Evolutionary conservation across 805 yeast genomes (phyloP).

Genomic region (Starmerella vaccinii): DNA sequence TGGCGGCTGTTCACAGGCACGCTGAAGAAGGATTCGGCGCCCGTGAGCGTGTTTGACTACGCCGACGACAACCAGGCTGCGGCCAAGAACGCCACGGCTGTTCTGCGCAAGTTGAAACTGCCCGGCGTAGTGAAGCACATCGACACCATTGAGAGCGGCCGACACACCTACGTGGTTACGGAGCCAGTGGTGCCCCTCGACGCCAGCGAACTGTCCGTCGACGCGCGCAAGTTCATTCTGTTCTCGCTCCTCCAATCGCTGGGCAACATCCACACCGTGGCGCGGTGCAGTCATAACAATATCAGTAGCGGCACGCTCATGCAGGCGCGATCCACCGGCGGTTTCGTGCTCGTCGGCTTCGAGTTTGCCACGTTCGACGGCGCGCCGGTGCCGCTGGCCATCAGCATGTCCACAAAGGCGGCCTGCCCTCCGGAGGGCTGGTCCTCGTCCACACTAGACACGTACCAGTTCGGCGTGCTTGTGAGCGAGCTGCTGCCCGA

Average conservation of each 20-base stretch:
- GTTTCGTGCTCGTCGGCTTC: slow-evolving; percentile 25
- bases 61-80: slow-evolving; percentile 35
- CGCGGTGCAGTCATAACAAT: slow-evolving; percentile 10
- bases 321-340: slow-evolving; percentile 9
- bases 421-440: slow-evolving; percentile 24
- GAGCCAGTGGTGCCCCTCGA: slow-evolving; percentile 54
- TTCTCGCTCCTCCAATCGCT: slow-evolving; percentile 8
- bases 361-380: slow-evolving; percentile 19
- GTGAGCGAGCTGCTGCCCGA: slow-evolving; percentile 36
- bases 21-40: slow-evolving; percentile 36
- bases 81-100: slow-evolving; percentile 37
- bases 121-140: slow-evolving; percentile 59
- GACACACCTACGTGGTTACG: slow-evolving; percentile 48
- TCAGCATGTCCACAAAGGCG: slow-evolving; percentile 18
- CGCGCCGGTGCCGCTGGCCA: background rate
- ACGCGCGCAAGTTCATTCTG: slow-evolving; percentile 10
- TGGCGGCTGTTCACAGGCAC: slow-evolving; percentile 60
- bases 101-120: slow-evolving; percentile 45
- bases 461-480: slow-evolving; percentile 53
- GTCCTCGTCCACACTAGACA: slow-evolving; percentile 36
- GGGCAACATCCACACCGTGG: slow-evolving; percentile 8
- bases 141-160: slow-evolving; percentile 57
- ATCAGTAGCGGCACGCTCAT: slow-evolving; percentile 6
- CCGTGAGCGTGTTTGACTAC: slow-evolving; percentile 59
- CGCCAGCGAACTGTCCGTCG: slow-evolving; percentile 15